Evolutionary conservation across 495 filamentous ascomycete genomes (phyloP), one percentile per base, ranked within the genome.

Genomic region (Saxophila tyrrhenica): DNA sequence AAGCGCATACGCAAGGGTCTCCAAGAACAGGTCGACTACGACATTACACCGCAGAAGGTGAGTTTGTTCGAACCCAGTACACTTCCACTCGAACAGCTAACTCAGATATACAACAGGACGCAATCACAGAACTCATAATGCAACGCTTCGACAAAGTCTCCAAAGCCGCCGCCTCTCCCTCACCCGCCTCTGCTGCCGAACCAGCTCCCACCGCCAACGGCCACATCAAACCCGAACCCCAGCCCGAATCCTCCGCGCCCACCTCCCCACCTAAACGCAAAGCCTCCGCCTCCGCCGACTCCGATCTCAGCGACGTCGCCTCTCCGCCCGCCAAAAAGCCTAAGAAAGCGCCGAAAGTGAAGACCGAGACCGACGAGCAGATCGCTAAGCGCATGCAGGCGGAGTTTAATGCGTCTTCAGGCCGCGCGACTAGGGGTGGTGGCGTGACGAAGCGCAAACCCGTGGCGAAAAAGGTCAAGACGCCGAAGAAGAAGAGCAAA

Each of bases 1-100:
- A 97, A 97, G 72, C 81, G 84, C 66, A 87, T 97, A 62, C 86
- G 92, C 57, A 86, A 88, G 68, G 86, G 84, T 23, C 76, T 98
- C 5, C 84, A 91, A 68, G 79, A 78, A 55, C 76, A 73, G 39
- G 76, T 89, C 39, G 79, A 83, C 53, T 80, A 88, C 73, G 90
- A 98, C 69, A 77, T 96, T 64, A 84, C 82, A 51, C 75, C 80
- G 20, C 81, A 94, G 67, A 98, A 96, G 80, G 92, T 89, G 56
- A 39, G 76, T 65, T 13, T 60, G 48, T 20, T 3, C 7, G n/a
- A n/a, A n/a, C n/a, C n/a, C n/a, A n/a, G n/a, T n/a, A n/a, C n/a
- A n/a, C n/a, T n/a, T n/a, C 9, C 38, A 16, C 25, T 20, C 54
- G 25, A 50, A 23, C 45, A 52, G 2, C 51, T 32, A n/a, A n/a